Evolutionary conservation across 495 filamentous ascomycete species (phyloP), one percentile per base, ranked within the genome.

Genomic region (Arthonia radiata): DNA sequence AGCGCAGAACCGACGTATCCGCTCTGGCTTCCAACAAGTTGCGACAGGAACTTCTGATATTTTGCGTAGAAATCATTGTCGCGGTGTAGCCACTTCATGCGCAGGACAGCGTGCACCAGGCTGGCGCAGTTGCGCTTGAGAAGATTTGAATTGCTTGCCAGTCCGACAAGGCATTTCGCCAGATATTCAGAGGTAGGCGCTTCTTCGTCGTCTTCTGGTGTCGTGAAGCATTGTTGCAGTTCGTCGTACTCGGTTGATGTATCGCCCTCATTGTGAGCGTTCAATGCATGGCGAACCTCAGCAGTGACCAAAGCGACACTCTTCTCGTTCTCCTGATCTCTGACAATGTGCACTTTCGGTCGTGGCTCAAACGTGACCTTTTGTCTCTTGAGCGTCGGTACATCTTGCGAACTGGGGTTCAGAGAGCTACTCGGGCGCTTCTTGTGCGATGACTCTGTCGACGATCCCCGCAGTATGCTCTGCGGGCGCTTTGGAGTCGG

Each of bases 71-170:
- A 93, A 3, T 58, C 50, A 31, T 81, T 69, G 39, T 83, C 75
- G 26, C 80, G 61, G 6, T 74, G 78, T 23, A 92, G 59, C 86
- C 86, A 99, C 19, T 67, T 54, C 44, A 67, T 76, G 32, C 61
- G 52, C 17, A 93, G 49, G 6, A 90, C 53, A 13, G 67, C 67
- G 34, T 64, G 53, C 19, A 92, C 66, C 17, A 99, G 49, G 2
- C 67, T 66, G 12, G 65, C 62, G 48, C 76, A 92, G 25, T 61
- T 62, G 37, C 63, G 67, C 34, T 71, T 59, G 15, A 99, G 53
- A 13, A 64, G 47, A 13, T 71, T 67, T 5, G 74, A 62, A 33
- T 70, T 71, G 25, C 61, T 64, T n/a, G 73, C 60, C 27, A 94
- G 57, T 14, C 73, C 80, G 29, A 75, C 42, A n/a, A 83, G 47